phyloP scores from a whole-genome alignment of 2,329 filamentous ascomycete genomes.

The Arthroderma sp. region DNA sequence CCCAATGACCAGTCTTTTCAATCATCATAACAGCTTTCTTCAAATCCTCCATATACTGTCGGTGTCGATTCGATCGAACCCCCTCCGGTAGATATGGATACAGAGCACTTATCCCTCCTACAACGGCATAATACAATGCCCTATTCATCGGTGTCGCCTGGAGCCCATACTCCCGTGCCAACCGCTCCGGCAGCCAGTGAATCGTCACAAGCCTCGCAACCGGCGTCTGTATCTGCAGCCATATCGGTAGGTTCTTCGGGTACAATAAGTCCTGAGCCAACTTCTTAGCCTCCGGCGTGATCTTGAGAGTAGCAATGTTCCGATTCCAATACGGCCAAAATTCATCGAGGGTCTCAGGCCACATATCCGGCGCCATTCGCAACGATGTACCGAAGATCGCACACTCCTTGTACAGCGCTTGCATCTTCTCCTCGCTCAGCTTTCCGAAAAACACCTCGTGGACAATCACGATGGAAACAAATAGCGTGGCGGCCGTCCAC shows the following conservation, averaged over 20 bases:
- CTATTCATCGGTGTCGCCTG: neutral
- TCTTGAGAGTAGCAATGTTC: conserved; percentile 14
- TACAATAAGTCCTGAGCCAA: conserved; percentile 8
- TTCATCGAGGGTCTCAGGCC: conserved; percentile 14
- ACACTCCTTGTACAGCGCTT: conserved; percentile 10
- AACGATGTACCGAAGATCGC: conserved; percentile 1
- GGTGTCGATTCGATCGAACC: too few relatives aligned
- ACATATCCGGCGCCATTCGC: conserved; percentile 17
- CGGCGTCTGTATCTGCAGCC: neutral
- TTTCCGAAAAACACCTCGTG: conserved; percentile 12
- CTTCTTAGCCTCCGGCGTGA: conserved; percentile 17
- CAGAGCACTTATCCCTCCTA: too few relatives aligned
- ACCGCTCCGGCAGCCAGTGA: neutral
- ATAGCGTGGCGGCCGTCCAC: conserved; percentile 19
- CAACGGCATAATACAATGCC: neutral
- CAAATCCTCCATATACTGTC: too few relatives aligned
- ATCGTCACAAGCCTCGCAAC: neutral
- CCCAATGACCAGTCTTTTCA: too few relatives aligned
- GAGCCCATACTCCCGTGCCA: neutral
- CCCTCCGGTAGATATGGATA: too few relatives aligned
- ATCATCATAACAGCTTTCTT: too few relatives aligned
- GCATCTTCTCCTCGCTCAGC: neutral
- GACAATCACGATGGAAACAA: conserved; percentile 14
- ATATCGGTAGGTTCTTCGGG: neutral
- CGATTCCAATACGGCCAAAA: conserved; percentile 21